These are phyloP conservation scores for Mrakia gelida DNA, from an alignment of 768 basidiomycete species.

Conservation along the genomic window DNA sequence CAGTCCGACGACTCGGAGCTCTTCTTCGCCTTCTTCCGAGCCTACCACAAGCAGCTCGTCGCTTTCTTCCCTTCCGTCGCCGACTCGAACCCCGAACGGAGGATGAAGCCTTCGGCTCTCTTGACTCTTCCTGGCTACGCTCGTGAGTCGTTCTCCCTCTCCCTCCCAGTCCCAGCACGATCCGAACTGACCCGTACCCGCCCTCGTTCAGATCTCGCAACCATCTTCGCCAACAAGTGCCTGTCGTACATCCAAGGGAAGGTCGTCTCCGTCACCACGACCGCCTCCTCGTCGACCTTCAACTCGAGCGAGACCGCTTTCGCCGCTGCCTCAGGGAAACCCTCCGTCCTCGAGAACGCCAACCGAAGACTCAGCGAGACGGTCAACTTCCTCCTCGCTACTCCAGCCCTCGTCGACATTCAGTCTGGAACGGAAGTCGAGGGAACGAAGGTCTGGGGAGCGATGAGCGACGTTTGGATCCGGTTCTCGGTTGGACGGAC, in stretches of 20 bases:
- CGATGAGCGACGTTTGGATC: constrained; percentile 47
- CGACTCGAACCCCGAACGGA: constrained; percentile 29
- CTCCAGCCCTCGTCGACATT: constrained; percentile 39
- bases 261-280: constrained; percentile 49
- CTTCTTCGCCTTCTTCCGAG: constrained; percentile 50
- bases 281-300: constrained; percentile 41
- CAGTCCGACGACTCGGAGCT: constrained; percentile 50
- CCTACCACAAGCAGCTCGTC: constrained; percentile 49
- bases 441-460: constrained; percentile 43
- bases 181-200: no score
- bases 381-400: constrained; percentile 43
- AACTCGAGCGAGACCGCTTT: constrained; percentile 48
- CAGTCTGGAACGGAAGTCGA: constrained; percentile 31
- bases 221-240: constrained; percentile 48
- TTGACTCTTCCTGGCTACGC: constrained; percentile 48
- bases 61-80: constrained; percentile 36
- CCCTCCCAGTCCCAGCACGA: no score
- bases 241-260: constrained; percentile 50
- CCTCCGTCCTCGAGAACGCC: constrained; percentile 49
- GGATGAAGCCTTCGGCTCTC: constrained; percentile 34
- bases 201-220: constrained; percentile 41
- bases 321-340: constrained; percentile 46
- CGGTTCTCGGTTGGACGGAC: constrained; percentile 46
- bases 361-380: constrained; percentile 48
- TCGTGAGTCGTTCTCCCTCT: constrained; percentile 32